These are phyloP conservation scores for Basipetospora chlamydospora DNA, from an alignment of 2,329 filamentous ascomycete species.

Conservation along the genomic window DNA sequence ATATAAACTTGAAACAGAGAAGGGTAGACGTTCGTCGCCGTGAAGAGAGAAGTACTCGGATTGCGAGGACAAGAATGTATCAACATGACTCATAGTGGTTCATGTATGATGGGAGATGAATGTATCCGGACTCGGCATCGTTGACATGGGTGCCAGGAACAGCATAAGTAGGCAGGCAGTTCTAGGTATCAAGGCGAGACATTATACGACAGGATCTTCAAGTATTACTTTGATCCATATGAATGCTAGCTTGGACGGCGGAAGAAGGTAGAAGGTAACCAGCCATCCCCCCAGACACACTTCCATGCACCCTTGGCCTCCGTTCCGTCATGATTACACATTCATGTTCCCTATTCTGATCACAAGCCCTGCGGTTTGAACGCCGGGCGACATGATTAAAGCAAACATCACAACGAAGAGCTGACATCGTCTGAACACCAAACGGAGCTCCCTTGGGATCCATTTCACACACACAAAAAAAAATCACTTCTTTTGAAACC, in stretches of 20 bases:
- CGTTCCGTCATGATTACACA: not conserved
- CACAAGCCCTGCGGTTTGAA: not conserved
- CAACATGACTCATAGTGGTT: slow-evolving; percentile 4
- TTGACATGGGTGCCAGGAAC: not conserved
- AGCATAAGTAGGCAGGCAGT: not conserved
- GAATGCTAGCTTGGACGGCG: not conserved
- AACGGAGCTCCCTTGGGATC: not conserved
- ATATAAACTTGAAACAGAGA: no score
- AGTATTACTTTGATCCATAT: not conserved
- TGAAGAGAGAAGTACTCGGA: no score
- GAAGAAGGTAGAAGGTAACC: not conserved
- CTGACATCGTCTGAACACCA: slow-evolving; percentile 6
- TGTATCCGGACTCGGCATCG: not conserved
- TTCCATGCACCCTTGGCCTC: no score
- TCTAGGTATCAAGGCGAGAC: not conserved
- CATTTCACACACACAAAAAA: not conserved
- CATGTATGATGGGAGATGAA: not conserved
- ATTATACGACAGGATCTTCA: not conserved
- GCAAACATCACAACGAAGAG: slow-evolving; percentile 2
- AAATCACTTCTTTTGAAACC: not conserved
- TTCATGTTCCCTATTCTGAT: slow-evolving; percentile 3
- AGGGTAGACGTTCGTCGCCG: no score
- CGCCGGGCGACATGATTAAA: not conserved
- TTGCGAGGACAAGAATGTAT: no score
- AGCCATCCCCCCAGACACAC: not conserved